Base-by-base conservation (phyloP, 345 rosid species). In the Salix koriyanagi region DNA sequence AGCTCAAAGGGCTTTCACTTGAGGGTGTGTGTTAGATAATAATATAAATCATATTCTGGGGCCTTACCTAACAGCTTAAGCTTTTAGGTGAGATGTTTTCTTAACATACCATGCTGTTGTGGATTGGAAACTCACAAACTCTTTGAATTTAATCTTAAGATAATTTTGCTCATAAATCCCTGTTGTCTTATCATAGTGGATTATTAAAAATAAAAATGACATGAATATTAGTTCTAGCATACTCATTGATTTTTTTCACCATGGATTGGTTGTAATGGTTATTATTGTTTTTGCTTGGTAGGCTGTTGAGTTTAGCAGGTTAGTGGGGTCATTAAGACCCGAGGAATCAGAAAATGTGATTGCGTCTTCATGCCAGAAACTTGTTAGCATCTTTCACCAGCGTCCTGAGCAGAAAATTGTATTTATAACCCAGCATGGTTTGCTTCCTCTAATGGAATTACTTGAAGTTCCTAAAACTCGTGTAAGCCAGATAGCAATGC, bases 221-320 rank as follows among this genome's bases (percentile, higher is more conserved):
- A n/a, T 58, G 12, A n/a, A 58, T 58, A 58, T 58, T 25, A n/a
- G 11, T 10, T 58, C 62, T 41, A n/a, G 25, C 62, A 19, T 30
- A 8, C 14, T 62, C 23, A 21, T 37, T 66, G 69, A 8, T 36
- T 66, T 66, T 36, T 66, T 66, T 2, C 30, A 61, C 26, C 26
- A 70, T 42, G 30, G 79, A 61, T 44, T 75, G 69, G 68, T 69
- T 78, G 70, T 54, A 32, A 79, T 68, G 30, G 52, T 75, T 73
- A 19, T 37, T 72, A 36, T 42, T 42, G 46, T 42, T 81, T 76
- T 87, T 83, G 28, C 65, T 78, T 77, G 77, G 69, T 79, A 96
- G 99, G 98, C 94, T 73, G 97, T 96, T 75, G 99, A 96, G 83
- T 93, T 94, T 86, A 82, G 90, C 79, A 87, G 97, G 85, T 85